Conservation (phyloP, 352 stramenopile genomes). For the Globisporangium canariense region DNA sequence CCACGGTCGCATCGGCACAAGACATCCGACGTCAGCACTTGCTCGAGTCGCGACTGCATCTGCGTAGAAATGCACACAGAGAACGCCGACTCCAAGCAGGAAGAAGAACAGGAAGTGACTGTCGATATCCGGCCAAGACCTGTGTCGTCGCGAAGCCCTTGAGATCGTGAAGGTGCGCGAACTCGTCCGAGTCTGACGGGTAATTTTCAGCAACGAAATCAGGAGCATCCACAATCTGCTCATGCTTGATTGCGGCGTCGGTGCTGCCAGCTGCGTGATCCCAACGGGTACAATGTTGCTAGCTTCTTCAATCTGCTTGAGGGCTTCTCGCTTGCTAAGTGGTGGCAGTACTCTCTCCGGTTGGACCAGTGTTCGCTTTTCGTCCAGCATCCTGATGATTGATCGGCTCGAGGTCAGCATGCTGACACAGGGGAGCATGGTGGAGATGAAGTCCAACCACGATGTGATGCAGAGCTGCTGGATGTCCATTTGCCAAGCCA, state of each 20-base stretch:
- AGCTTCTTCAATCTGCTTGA: neutral
- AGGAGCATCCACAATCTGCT: neutral
- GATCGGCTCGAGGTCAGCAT: constrained; percentile 12
- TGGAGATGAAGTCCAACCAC: constrained; percentile 9
- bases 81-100: constrained; percentile 1
- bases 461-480: constrained; percentile 15
- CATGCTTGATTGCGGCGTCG: neutral
- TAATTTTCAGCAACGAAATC: neutral
- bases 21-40: neutral
- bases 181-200: neutral
- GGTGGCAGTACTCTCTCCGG: neutral
- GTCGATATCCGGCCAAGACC: neutral
- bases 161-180: neutral
- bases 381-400: constrained; percentile 12
- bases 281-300: neutral
- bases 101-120: constrained; percentile 7
- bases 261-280: neutral
- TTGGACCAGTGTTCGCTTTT: neutral
- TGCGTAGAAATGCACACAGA: constrained; percentile 6
- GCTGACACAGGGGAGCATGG: constrained; percentile 5
- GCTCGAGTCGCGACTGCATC: neutral
- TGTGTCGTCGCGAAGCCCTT: neutral
- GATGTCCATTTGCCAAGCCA: constrained; percentile 13
- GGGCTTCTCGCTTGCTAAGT: neutral
- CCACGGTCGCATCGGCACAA: constrained; percentile 20